Evolutionary conservation across 2,329 filamentous ascomycete species (phyloP).

Genomic region (Davidsoniella eucalypti): DNA sequence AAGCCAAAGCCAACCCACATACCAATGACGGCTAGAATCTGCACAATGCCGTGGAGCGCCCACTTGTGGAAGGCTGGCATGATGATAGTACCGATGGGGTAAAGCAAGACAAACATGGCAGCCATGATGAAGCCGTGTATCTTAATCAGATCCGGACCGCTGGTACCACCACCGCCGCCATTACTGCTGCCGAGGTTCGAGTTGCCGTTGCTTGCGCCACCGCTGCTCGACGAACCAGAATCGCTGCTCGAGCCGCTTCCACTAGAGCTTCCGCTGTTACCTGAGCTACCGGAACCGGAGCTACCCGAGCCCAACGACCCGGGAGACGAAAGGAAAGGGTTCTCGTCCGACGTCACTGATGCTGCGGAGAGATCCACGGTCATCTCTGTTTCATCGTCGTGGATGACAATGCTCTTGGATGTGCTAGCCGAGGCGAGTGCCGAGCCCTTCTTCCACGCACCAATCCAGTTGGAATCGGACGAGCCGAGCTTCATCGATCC

Average conservation of each 20-base stretch:
- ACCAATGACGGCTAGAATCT: conserved; percentile 34
- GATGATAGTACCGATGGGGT: conserved; percentile 41
- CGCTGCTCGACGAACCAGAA: conserved; percentile 5
- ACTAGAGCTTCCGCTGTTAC: conserved; percentile 7
- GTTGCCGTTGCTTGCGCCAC: background rate
- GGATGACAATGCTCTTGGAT: conserved; percentile 26
- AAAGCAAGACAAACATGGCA: conserved; percentile 39
- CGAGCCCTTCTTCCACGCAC: conserved; percentile 33
- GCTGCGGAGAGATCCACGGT: conserved; percentile 32
- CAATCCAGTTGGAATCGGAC: conserved; percentile 31
- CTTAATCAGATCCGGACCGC: conserved; percentile 18
- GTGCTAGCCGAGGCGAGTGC: conserved; percentile 27
- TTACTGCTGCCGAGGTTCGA: conserved; percentile 26
- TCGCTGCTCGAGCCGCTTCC: conserved; percentile 13
- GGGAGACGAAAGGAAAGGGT: conserved; percentile 29
- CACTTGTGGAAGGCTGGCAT: conserved; percentile 43
- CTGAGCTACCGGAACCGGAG: conserved; percentile 8
- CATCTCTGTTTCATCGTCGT: conserved; percentile 30
- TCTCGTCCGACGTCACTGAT: conserved; percentile 29
- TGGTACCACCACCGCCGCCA: conserved; percentile 21
- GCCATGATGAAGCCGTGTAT: conserved; percentile 46
- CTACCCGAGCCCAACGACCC: conserved; percentile 13
- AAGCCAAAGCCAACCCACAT: conserved; percentile 46
- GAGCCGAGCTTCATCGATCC: conserved; percentile 27
- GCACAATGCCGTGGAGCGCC: conserved; percentile 40